Conservation (phyloP, 179 eudicot genomes). For the Nepenthes alata region DNA sequence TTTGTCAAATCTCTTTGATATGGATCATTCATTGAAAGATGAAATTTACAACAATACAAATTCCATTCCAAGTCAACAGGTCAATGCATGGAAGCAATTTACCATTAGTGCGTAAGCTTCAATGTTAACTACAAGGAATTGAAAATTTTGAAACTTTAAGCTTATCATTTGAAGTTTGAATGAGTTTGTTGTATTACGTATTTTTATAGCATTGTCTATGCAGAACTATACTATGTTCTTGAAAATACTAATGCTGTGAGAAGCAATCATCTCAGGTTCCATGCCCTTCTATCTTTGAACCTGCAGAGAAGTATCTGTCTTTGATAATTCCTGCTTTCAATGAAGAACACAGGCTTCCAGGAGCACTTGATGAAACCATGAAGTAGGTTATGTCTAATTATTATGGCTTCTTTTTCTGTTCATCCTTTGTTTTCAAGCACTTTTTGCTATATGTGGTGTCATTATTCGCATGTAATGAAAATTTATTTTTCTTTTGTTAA, state of each 20-base stretch:
- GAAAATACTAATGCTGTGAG: neutral
- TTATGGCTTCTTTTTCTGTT: neutral
- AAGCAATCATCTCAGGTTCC: slow-evolving; percentile 37
- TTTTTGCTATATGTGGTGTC: neutral
- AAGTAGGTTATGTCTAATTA: slow-evolving; percentile 30
- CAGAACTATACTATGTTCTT: neutral
- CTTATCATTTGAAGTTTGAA: no score
- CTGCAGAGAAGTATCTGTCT: slow-evolving; percentile 76
- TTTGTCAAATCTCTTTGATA: no score
- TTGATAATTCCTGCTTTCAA: slow-evolving; percentile 80
- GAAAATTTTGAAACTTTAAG: no score
- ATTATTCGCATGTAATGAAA: no score
- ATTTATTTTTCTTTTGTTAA: no score
- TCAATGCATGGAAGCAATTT: no score
- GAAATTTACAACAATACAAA: no score
- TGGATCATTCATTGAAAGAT: no score
- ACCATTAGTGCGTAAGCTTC: no score
- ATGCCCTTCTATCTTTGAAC: slow-evolving; percentile 66
- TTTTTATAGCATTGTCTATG: neutral
- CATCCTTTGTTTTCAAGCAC: neutral
- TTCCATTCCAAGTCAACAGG: no score
- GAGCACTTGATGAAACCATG: slow-evolving; percentile 69
- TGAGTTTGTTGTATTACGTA: neutral
- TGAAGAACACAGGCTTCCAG: slow-evolving; percentile 75
- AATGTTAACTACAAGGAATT: no score